Evolutionary conservation across 257 asterid species (phyloP), one percentile per base, ranked within the genome.

Genomic region (Lycium ferocissimum): DNA sequence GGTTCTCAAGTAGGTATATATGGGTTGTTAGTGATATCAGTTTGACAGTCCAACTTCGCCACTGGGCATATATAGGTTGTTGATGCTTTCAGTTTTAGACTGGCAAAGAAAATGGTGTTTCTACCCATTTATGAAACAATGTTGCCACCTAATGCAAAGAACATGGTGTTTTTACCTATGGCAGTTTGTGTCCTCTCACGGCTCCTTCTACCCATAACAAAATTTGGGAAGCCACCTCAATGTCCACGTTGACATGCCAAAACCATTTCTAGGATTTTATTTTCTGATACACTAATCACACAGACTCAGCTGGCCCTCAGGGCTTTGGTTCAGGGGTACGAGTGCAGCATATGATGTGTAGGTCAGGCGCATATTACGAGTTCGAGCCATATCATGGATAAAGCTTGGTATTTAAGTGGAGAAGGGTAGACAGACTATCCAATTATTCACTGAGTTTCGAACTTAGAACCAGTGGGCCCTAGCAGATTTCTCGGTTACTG

Each of bases 181-280:
- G n/a, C 59, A 43, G 22, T 47, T 6, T 49, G 62, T 3, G 0
- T 75, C 62, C 45, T 75, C 61, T 75, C 43, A 12, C 14, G 11
- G 43, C 15, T 47, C 43, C 81, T 51, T 75, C 45, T 12, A 75
- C 61, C 81, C 81, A 49, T 20, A 75, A 14, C 43, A 49, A 75
- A 49, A 75, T n/a, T 10, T 75, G 59, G 17, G 35, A 40, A 26
- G 10, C 59, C 59, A 47, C 22, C 65, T 58, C 26, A 58, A 58
- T 73, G 59, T 49, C 22, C 40, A 75, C 4, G 13, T 49, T 49
- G 17, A 6, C 62, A 75, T 22, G 61, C 12, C 62, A 49, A 75
- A 5, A 47, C n/a, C 20, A 47, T 75, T 20, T 75, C 20, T 12
- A 7, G 62, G 62, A 17, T 9, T 18, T 9, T 10, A 71, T 40